These are phyloP conservation scores for Candida chilensis DNA, from an alignment of 805 yeast genomes.

Conservation along the genomic window DNA sequence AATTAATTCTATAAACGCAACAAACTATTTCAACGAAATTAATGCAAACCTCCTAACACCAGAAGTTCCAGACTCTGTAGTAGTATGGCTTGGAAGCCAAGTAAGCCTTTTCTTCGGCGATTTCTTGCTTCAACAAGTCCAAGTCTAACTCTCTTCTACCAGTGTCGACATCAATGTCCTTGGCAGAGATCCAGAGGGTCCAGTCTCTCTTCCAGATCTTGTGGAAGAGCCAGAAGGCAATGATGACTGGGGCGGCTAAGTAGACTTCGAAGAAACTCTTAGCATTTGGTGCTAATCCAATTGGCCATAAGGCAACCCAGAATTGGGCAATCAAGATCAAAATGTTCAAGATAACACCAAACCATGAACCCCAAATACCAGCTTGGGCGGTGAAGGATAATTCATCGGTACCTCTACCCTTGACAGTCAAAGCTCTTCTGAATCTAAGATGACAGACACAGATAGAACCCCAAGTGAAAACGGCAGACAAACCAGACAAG, in stretches of 20 bases:
- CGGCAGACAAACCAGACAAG: conserved; percentile 35
- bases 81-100: conserved; percentile 22
- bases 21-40: too few relatives aligned
- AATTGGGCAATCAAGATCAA: conserved; percentile 33
- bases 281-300: conserved; percentile 18
- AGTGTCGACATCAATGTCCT: conserved; percentile 24
- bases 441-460: conserved; percentile 33
- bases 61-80: conserved; percentile 19
- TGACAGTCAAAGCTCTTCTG: conserved; percentile 31
- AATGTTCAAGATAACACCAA: conserved; percentile 22
- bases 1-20: too few relatives aligned
- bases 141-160: conserved; percentile 28
- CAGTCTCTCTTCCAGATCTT: conserved; percentile 22
- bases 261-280: conserved; percentile 16
- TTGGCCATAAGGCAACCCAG: conserved; percentile 38
- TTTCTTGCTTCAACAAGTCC: conserved; percentile 26
- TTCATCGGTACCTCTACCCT: conserved; percentile 29
- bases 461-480: conserved; percentile 43
- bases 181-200: conserved; percentile 17
- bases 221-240: conserved; percentile 18
- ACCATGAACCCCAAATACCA: conserved; percentile 31
- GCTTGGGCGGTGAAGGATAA: conserved; percentile 30
- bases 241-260: conserved; percentile 18
- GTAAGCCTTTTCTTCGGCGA: conserved; percentile 26
- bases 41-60: conserved; percentile 21